phyloP scores from a whole-genome alignment of 2,329 filamentous ascomycete genomes.

The Microcyclospora tardicrescens region DNA sequence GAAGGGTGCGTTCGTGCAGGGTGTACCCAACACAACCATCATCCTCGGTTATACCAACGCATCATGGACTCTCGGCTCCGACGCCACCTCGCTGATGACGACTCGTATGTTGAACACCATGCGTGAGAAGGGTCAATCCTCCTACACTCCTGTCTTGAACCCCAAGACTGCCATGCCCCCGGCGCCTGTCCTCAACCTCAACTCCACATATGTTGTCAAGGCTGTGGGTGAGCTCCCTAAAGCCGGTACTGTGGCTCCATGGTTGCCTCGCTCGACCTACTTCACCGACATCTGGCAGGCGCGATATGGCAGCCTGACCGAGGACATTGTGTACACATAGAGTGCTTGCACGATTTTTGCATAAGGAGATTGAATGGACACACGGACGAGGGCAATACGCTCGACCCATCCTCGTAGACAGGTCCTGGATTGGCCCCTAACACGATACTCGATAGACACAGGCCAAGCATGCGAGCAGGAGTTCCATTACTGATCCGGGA shows the following conservation, averaged over 20 bases:
- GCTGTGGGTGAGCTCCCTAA: conserved; percentile 33
- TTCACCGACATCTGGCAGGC: conserved; percentile 31
- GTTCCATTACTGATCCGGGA: no score
- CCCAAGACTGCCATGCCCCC: no score
- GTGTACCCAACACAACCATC: conserved; percentile 47
- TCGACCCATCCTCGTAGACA: no score
- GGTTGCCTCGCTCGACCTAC: conserved; percentile 32
- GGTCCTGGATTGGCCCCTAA: no score
- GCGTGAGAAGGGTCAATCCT: conserved; percentile 24
- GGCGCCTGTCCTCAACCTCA: conserved; percentile 26
- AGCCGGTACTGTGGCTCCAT: conserved; percentile 31
- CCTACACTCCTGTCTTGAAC: no score
- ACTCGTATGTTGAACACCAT: conserved; percentile 41
- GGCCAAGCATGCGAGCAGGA: no score
- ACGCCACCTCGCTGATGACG: conserved; percentile 39
- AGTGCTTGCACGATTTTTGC: no score
- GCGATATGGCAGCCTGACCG: conserved; percentile 19
- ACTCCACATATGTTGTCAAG: conserved; percentile 39
- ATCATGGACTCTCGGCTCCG: conserved; percentile 47
- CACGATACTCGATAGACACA: no score
- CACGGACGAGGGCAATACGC: no score
- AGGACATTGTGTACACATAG: no score
- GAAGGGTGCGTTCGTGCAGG: conserved; percentile 49
- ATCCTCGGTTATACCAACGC: conserved; percentile 48
- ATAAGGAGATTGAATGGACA: no score